Percentiles rank a stretch among this genome's conserved stretches.
Conservation (phyloP, 495 filamentous ascomycete genomes). For the Podospora tetraspora region DNA sequence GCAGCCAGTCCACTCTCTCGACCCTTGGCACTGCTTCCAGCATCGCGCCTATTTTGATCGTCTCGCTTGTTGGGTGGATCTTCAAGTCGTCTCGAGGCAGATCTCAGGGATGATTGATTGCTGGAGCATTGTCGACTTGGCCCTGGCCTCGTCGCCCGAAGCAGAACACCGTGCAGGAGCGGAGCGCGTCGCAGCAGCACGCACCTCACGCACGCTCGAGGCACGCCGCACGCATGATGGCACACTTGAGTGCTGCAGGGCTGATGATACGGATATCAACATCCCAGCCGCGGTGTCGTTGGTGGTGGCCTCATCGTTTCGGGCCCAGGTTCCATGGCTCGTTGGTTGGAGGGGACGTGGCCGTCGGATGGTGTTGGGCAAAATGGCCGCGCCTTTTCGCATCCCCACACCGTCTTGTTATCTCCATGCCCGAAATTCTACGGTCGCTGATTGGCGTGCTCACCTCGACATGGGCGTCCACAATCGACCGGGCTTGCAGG, state of each 20-base stretch:
- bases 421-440: background rate
- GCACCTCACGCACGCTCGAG: background rate
- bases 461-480: background rate
- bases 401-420: background rate
- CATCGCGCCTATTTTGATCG: background rate
- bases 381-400: background rate
- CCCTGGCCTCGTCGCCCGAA: background rate
- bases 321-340: background rate
- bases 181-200: background rate
- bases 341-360: background rate
- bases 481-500: background rate
- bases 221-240: background rate
- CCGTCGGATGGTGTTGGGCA: background rate
- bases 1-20: background rate
- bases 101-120: background rate
- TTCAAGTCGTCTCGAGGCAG: background rate
- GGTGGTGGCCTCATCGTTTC: background rate
- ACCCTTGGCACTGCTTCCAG: background rate
- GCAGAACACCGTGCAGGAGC: background rate
- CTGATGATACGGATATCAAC: background rate
- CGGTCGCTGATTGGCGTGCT: background rate
- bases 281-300: background rate
- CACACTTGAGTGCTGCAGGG: background rate
- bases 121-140: background rate
- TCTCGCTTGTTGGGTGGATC: background rate